Percentiles rank a stretch among this genome's conserved stretches.
phyloP scores from a whole-genome alignment of 2,329 filamentous ascomycete genomes.

The Pyrenophora graminea region DNA sequence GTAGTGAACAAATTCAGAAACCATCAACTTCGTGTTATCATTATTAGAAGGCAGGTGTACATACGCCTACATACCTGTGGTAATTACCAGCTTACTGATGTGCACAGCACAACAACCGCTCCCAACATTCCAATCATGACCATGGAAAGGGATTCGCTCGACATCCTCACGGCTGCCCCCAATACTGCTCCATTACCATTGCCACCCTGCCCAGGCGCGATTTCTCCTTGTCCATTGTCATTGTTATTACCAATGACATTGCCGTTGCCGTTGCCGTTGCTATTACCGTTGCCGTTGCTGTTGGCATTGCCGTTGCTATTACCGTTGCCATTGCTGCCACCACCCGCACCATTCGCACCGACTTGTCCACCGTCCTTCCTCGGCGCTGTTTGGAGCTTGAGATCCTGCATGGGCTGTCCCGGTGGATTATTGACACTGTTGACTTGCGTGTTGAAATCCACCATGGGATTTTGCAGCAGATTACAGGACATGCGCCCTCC shows the following conservation, averaged over 20 bases:
- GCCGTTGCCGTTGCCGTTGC: conserved; percentile 6
- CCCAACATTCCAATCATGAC: conserved; percentile 20
- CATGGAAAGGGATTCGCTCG: conserved; percentile 12
- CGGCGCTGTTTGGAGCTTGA: conserved; percentile 30
- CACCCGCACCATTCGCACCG: conserved; percentile 26
- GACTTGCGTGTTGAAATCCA: conserved; percentile 29
- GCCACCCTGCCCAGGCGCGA: conserved; percentile 5
- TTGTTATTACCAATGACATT: conserved; percentile 8
- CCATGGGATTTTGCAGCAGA: conserved; percentile 34
- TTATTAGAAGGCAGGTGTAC: not conserved
- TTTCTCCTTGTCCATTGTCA: conserved; percentile 13
- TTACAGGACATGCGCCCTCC: conserved; percentile 41
- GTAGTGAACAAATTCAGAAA: too few relatives aligned
- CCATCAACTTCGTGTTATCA: not conserved
- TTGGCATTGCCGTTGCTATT: conserved; percentile 12
- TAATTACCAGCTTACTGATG: conserved; percentile 13
- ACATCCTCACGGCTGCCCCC: conserved; percentile 16
- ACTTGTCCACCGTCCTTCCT: conserved; percentile 35
- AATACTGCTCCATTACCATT: conserved; percentile 1
- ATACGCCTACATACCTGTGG: too few relatives aligned
- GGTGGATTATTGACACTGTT: conserved; percentile 42
- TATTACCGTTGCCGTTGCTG: conserved; percentile 9
- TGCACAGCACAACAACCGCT: conserved; percentile 13
- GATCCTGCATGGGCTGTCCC: conserved; percentile 36
- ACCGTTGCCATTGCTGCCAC: conserved; percentile 13